A percentile compares a stretch with the other conserved stretches of the same genome.
phyloP scores from a whole-genome alignment of 2,329 filamentous ascomycete species.

The Elsinoe ampelina region DNA sequence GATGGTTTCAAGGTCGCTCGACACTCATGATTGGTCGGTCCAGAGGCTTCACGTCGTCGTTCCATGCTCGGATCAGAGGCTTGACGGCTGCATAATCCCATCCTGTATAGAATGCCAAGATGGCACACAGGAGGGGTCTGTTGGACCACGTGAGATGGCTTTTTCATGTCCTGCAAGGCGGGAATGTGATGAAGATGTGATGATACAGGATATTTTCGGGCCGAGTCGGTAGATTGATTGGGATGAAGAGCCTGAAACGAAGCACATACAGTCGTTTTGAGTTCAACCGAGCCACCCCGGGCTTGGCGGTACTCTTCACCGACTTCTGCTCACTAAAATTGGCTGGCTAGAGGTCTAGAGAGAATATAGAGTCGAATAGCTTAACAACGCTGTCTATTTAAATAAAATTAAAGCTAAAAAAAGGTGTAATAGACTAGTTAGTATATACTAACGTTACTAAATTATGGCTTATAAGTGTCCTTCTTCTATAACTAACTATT shows the following conservation, averaged over 20 bases:
- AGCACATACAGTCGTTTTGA: too few relatives aligned
- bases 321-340: too few relatives aligned
- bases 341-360: too few relatives aligned
- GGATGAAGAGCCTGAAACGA: background rate
- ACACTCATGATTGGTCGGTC: background rate
- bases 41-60: background rate
- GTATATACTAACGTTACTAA: too few relatives aligned
- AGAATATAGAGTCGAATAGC: too few relatives aligned
- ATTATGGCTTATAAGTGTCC: too few relatives aligned
- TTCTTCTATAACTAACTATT: too few relatives aligned
- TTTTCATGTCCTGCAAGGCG: background rate
- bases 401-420: too few relatives aligned
- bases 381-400: too few relatives aligned
- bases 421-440: too few relatives aligned
- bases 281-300: too few relatives aligned
- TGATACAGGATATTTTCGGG: background rate
- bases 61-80: background rate
- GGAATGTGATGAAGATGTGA: background rate
- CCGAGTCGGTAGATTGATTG: conserved; percentile 2
- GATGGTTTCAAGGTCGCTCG: background rate
- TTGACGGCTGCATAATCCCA: conserved; percentile 1
- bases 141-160: background rate
- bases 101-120: background rate
- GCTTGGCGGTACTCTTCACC: too few relatives aligned
- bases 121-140: background rate